Conservation (phyloP, 805 yeast genomes). For the Candida stauntonica region DNA sequence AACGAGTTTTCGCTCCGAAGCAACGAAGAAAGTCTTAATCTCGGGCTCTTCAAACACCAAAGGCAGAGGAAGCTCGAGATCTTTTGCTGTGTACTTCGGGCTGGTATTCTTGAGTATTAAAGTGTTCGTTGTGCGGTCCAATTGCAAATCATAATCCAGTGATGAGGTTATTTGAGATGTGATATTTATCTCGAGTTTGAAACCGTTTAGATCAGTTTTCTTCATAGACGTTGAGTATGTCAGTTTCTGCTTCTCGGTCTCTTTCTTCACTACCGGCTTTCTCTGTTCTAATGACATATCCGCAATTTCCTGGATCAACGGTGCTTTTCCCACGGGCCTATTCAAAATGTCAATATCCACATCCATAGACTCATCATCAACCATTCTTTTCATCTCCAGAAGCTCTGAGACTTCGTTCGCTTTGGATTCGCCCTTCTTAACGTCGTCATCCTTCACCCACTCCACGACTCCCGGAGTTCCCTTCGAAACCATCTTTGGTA, state of each 20-base stretch:
- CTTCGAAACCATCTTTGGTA: slow-evolving; percentile 71
- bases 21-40: slow-evolving; percentile 29
- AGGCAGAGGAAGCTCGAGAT: slow-evolving; percentile 36
- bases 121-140: slow-evolving; percentile 27
- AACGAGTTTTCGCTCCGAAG: slow-evolving; percentile 25
- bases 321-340: slow-evolving; percentile 25
- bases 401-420: slow-evolving; percentile 34
- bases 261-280: not conserved
- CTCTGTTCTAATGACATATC: slow-evolving; percentile 26
- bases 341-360: slow-evolving; percentile 18
- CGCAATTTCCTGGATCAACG: slow-evolving; percentile 53
- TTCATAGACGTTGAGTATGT: slow-evolving; percentile 28
- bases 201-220: slow-evolving; percentile 26
- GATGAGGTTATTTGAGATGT: slow-evolving; percentile 31
- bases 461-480: slow-evolving; percentile 51
- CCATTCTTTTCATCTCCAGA: slow-evolving; percentile 21
- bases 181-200: slow-evolving; percentile 34
- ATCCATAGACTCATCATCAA: slow-evolving; percentile 18
- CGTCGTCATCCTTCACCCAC: slow-evolving; percentile 35
- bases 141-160: slow-evolving; percentile 31
- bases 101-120: slow-evolving; percentile 32
- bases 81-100: slow-evolving; percentile 20
- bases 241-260: slow-evolving; percentile 11
- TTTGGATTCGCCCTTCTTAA: too few relatives aligned
- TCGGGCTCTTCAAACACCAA: slow-evolving; percentile 22